Evolutionary conservation across 768 basidiomycete genomes (phyloP), one percentile per base, ranked within the genome.

Genomic region (Ramaria sp.): DNA sequence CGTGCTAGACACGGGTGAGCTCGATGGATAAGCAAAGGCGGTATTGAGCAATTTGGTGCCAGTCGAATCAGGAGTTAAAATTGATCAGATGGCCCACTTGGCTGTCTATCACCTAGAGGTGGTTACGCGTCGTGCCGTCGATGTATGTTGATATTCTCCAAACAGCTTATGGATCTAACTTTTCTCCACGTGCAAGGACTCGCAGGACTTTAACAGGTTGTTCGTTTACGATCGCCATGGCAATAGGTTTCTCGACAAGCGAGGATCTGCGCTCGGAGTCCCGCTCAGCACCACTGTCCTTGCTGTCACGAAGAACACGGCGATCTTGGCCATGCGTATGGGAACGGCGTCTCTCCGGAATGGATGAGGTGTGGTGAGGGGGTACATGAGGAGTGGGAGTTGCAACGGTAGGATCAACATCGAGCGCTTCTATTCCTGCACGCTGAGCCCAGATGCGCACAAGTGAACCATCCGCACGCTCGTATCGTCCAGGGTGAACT

Each of bases 111-210:
- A 8, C 32, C 7, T 34, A 34, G 32, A 34, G 32, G 9, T 34
- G 32, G 32, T 4, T 3, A 34, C 8, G 32, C 13, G 32, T 34
- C 32, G 42, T 25, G 3, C n/a, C 42, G 8, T 16, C 42, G 42
- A 43, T 43, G 16, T 24, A 42, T 42, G 41, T n/a, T 5, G 41
- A 42, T 42, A n/a, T 25, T n/a, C 2, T 34, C 32, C 32, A 34
- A 8, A 3, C 8, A 34, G 13, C 32, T 63, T 56, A 71, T 37
- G 77, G 78, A 41, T 91, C 87, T 51, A 91, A 67, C 67, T 89
- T 88, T 74, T 91, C 88, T 30, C 88, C 88, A 12, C 88, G 79
- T 1, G 88, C 85, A 57, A 91, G 78, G 27, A 91, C 83, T 24
- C 87, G 74, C 32, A 90, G 81, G 59, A 85, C 82, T 58, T 80